Percentiles rank a stretch among this genome's conserved stretches.
Evolutionary conservation across 2,329 filamentous ascomycete species (phyloP).

Genomic region (Fusarium sp.): DNA sequence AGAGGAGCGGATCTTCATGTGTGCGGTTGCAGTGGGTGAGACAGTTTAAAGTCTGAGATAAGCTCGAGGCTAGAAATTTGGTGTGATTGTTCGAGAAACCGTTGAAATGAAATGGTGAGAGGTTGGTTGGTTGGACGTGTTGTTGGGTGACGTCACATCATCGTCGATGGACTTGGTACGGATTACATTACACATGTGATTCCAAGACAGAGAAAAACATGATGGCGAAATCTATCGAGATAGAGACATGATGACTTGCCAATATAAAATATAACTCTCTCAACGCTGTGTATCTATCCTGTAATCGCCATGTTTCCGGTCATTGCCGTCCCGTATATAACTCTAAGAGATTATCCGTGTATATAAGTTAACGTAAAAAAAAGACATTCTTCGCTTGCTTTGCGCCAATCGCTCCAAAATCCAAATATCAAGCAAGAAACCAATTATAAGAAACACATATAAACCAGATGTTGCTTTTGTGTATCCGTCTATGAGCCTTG

Average conservation of each 20-base stretch:
- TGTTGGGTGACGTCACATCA: constrained; percentile 31
- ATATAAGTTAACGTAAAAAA: background rate
- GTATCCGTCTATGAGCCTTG: background rate
- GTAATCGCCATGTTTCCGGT: constrained; percentile 4
- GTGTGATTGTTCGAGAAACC: constrained; percentile 14
- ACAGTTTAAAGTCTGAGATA: background rate
- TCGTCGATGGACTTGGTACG: background rate
- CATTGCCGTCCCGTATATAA: constrained; percentile 21
- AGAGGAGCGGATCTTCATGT: constrained; percentile 50
- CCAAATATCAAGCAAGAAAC: constrained; percentile 3
- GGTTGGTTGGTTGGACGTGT: background rate
- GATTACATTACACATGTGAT: constrained; percentile 6
- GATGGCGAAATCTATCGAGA: background rate
- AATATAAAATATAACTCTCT: constrained; percentile 2
- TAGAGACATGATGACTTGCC: background rate
- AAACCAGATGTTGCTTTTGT: constrained; percentile 10
- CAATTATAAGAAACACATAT: constrained; percentile 3
- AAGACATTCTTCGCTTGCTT: constrained; percentile 29
- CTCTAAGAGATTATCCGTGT: constrained; percentile 17
- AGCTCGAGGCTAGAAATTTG: constrained; percentile 5
- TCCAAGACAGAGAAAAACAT: background rate
- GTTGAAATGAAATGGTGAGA: constrained; percentile 5
- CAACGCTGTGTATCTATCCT: constrained; percentile 16
- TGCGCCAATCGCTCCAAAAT: constrained; percentile 27
- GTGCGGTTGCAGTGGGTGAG: background rate